Conservation (phyloP, 106 monocot species). For the Allium fistulosum region DNA sequence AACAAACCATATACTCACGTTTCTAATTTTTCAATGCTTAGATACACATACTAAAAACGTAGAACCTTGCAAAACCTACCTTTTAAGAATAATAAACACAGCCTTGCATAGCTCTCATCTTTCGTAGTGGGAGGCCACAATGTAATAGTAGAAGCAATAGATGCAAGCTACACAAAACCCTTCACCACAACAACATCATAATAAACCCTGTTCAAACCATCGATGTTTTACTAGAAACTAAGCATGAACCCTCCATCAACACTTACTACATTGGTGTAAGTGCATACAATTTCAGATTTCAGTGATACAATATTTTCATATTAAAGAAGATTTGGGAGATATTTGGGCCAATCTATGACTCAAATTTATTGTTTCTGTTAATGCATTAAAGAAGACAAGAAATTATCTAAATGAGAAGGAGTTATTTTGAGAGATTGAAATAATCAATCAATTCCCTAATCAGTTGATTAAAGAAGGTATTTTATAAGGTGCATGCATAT, state of each 20-base stretch:
- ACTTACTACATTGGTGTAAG: slow-evolving; percentile 2
- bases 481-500: too few species aligned
- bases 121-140: slow-evolving; percentile 42
- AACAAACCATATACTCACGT: not conserved
- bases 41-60: slow-evolving; percentile 30
- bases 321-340: too few species aligned
- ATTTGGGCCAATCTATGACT: too few species aligned
- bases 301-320: too few species aligned
- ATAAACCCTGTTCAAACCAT: slow-evolving; percentile 52
- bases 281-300: too few species aligned
- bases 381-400: too few species aligned
- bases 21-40: slow-evolving; percentile 8
- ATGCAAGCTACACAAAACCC: slow-evolving; percentile 54
- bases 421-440: too few species aligned
- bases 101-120: slow-evolving; percentile 42
- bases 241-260: not conserved
- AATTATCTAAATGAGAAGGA: too few species aligned
- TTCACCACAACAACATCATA: slow-evolving; percentile 29
- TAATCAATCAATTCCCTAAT: too few species aligned
- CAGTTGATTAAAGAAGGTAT: too few species aligned
- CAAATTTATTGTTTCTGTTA: too few species aligned
- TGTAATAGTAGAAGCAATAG: slow-evolving; percentile 39
- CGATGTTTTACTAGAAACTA: slow-evolving; percentile 44
- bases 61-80: slow-evolving; percentile 40
- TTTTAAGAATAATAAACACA: slow-evolving; percentile 47